Base-by-base conservation (phyloP, 345 rosid species). In the Melaleuca alternifolia region DNA sequence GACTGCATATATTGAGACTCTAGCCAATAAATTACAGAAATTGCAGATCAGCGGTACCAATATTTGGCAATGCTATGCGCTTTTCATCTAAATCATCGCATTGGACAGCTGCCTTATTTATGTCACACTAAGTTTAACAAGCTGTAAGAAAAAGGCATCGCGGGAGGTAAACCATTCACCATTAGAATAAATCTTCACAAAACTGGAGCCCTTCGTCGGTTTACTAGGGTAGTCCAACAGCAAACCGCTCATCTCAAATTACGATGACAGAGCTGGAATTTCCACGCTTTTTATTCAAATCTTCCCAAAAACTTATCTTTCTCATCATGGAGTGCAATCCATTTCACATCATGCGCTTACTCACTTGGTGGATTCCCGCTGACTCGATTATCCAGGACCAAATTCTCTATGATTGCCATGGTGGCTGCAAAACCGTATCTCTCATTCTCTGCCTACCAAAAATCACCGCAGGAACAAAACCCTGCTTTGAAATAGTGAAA, bases 401-500 rank as follows among this genome's bases (percentile, higher is more conserved):
- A 71, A 71, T 71, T 71, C 79, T 71, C 26, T 33, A 33, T 33
- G 79, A 71, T 16, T 71, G 79, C 79, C 48, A 4, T 71, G 26
- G 24, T 18, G 81, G 23, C 9, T 33, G 81, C 37, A 37, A 71
- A 37, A 71, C 18, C 23, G 26, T 33, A 37, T 2, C 81, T 2
- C 30, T 65, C 14, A 18, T 33, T 37, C 44, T 71, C 21, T 24
- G 7, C 26, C 26, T 83, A 90, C 96, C 95, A 93, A 88, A 87
- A 92, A 85, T 92, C 94, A 86, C 61, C 65, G 85, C 96, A 93
- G 28, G 96, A 93, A 88, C 95, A 94, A 54, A 83, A 53, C 6
- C 96, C 95, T 71, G 89, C 88, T 6, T 56, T 87, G 54, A 93
- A 93, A 88, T 90, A 91, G 61, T 95, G 98, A 86, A 95, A 94